phyloP scores from a whole-genome alignment of 345 rosid genomes.

The Xanthoceras sorbifolium region DNA sequence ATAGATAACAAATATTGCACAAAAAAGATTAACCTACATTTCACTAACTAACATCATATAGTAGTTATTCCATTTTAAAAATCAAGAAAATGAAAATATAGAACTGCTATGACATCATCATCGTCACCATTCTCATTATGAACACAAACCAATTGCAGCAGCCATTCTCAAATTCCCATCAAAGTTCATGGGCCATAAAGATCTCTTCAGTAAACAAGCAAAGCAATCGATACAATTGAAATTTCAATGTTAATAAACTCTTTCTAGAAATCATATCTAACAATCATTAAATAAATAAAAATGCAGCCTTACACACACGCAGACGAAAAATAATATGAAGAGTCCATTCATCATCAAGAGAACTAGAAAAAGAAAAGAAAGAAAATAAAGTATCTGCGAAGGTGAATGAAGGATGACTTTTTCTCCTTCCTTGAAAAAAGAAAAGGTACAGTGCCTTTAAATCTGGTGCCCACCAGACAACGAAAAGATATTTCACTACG shows the following conservation, averaged over 20 bases:
- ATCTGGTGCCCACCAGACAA: background rate
- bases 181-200: constrained; percentile 14
- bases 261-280: background rate
- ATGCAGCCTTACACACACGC: background rate
- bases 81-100: constrained; percentile 19
- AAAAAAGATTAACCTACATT: too few relatives aligned
- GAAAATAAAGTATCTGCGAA: background rate
- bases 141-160: constrained; percentile 36
- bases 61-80: background rate
- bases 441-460: background rate
- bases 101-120: constrained; percentile 26
- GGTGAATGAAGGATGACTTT: background rate
- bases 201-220: constrained; percentile 14
- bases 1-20: too few relatives aligned
- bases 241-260: constrained; percentile 22
- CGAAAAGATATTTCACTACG: background rate
- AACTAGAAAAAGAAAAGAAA: background rate
- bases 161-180: constrained; percentile 40
- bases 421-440: constrained; percentile 11
- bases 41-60: too few relatives aligned
- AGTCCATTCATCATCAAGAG: background rate
- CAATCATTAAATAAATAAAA: background rate
- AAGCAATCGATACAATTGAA: constrained; percentile 26
- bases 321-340: background rate
- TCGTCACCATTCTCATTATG: constrained; percentile 25